Evolutionary conservation across 2,329 filamentous ascomycete species (phyloP).

Genomic region (Neurospora sp.): DNA sequence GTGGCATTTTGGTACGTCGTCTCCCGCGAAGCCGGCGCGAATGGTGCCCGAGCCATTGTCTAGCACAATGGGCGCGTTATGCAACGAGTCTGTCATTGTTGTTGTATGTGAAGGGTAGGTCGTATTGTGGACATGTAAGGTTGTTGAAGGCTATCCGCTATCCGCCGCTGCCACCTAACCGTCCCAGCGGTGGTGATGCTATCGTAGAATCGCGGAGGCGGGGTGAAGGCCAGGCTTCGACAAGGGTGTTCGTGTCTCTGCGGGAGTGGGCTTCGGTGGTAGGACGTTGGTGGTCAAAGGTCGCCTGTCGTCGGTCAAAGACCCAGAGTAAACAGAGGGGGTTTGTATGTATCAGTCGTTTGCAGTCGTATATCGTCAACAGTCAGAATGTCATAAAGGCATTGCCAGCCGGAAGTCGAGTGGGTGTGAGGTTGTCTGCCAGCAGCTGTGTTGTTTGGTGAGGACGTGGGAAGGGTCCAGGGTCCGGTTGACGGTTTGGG

Average conservation of each 20-base stretch:
- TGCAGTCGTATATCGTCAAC: neutral
- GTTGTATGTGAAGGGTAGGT: neutral
- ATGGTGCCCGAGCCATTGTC: constrained; percentile 99
- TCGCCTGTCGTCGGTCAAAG: neutral
- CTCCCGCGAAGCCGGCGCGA: constrained; percentile 90
- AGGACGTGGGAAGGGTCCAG: neutral
- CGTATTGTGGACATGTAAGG: neutral
- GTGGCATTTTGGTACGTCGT: constrained; percentile 91
- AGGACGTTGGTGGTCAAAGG: neutral
- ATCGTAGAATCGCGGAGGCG: neutral
- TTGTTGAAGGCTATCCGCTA: neutral
- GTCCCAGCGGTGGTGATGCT: neutral
- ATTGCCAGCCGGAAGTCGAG: neutral
- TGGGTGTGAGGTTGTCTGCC: neutral
- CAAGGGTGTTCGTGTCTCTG: neutral
- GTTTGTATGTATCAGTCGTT: neutral
- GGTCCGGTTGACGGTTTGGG: neutral
- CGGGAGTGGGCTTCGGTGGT: neutral
- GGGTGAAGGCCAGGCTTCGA: neutral
- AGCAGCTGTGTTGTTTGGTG: neutral
- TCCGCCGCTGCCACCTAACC: neutral
- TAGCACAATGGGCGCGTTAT: constrained; percentile 97
- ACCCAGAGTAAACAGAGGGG: neutral
- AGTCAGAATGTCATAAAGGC: neutral
- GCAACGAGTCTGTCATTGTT: constrained; percentile 56